These are phyloP conservation scores for Globisporangium radiosum DNA, from an alignment of 352 stramenopile species.

Conservation along the genomic window DNA sequence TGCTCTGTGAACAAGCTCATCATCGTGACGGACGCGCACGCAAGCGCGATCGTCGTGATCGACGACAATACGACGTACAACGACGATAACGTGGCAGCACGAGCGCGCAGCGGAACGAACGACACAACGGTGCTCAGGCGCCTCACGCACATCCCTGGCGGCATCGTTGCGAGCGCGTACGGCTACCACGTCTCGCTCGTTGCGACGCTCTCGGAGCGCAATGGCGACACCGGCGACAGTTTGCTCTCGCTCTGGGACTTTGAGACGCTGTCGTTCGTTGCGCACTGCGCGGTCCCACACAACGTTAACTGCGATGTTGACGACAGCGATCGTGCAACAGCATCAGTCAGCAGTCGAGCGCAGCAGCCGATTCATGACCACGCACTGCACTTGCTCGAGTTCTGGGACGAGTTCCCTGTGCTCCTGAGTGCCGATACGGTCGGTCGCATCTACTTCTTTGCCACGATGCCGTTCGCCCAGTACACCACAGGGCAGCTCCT, in stretches of 20 bases:
- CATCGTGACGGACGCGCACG: conserved; percentile 34
- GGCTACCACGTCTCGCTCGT: conserved; percentile 63
- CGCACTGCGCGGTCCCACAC: conserved; percentile 23
- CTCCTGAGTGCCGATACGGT: conserved; percentile 39
- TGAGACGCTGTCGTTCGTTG: conserved; percentile 49
- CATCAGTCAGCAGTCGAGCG: too few species aligned
- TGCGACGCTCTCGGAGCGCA: conserved; percentile 38
- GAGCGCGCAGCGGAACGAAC: conserved; percentile 27
- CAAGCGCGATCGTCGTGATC: conserved; percentile 50
- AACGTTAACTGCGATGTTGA: not conserved
- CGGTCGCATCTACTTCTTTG: conserved; percentile 58
- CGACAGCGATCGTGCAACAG: not conserved
- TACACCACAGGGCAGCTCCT: conserved; percentile 41
- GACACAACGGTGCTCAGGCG: conserved; percentile 45
- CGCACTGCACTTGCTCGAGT: conserved; percentile 40
- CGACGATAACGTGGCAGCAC: too few species aligned
- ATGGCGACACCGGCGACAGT: conserved; percentile 17
- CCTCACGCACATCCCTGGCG: conserved; percentile 48
- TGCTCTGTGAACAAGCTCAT: conserved; percentile 75
- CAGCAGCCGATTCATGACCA: conserved; percentile 3
- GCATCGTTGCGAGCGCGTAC: conserved; percentile 50
- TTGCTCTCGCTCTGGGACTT: conserved; percentile 70
- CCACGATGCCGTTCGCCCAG: conserved; percentile 32
- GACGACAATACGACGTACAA: conserved; percentile 57
- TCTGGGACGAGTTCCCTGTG: conserved; percentile 68